Conservation (phyloP, 108 stramenopile species). For the Seminavis robusta region DNA sequence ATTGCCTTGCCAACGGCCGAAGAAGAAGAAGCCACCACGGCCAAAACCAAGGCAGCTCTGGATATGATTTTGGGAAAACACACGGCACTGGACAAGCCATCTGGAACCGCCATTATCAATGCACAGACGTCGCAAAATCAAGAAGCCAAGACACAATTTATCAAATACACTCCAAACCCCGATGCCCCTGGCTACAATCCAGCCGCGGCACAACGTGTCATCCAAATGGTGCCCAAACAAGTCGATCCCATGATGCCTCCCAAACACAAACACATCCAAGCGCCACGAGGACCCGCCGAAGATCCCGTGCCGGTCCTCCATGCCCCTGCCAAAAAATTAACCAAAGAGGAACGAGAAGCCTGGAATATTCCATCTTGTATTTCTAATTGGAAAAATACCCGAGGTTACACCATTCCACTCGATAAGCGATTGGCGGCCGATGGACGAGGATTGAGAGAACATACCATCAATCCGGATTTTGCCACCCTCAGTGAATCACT, state of each 20-base stretch:
- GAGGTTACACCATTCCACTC: conserved; percentile 97
- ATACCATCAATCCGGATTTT: conserved; percentile 94
- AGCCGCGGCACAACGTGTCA: conserved; percentile 85
- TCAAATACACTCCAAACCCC: conserved; percentile 95
- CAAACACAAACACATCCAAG: conserved; percentile 97
- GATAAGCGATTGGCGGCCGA: conserved; percentile 99
- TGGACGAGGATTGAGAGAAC: conserved; percentile 92
- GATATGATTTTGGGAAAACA: conserved; percentile 70
- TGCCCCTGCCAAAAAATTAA: conserved; percentile 75
- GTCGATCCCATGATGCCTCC: conserved; percentile 99
- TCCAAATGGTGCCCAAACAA: conserved; percentile 96
- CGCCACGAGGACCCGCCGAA: conserved; percentile 90
- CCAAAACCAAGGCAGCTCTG: conserved; percentile 88
- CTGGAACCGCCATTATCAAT: conserved; percentile 70
- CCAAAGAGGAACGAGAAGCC: conserved; percentile 86
- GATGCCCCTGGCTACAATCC: conserved; percentile 98
- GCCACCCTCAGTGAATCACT: conserved; percentile 90
- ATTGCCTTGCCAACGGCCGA: conserved; percentile 87
- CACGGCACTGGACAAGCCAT: conserved; percentile 84
- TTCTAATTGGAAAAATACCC: conserved; percentile 98
- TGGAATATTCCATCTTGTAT: conserved; percentile 99
- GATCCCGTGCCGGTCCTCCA: conserved; percentile 89
- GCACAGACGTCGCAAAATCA: conserved; percentile 67
- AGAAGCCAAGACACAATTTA: conserved; percentile 88
- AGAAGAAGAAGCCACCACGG: conserved; percentile 82